Evolutionary conservation across 2,329 filamentous ascomycete genomes (phyloP).

Genomic region (Calonectria multiphialidica): DNA sequence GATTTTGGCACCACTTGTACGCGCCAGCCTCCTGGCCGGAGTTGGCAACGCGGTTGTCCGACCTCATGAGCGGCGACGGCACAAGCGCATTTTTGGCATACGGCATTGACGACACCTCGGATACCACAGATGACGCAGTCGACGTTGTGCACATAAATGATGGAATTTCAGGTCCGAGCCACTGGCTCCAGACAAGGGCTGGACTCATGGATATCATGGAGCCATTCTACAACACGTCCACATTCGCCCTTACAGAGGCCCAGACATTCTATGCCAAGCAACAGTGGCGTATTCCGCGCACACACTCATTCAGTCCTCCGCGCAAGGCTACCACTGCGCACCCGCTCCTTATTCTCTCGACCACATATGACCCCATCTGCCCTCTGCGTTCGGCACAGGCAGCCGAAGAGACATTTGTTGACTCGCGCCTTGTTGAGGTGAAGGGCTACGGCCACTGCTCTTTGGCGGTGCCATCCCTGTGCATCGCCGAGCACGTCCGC

Average conservation of each 20-base stretch:
- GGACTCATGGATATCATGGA: conserved; percentile 50
- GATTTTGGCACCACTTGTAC: conserved; percentile 54
- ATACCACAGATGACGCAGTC: conserved; percentile 38
- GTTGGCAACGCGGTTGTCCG: conserved; percentile 50
- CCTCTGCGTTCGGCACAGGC: conserved; percentile 53
- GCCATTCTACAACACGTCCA: conserved; percentile 47
- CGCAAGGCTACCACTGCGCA: conserved; percentile 48
- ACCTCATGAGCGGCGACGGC: conserved; percentile 53
- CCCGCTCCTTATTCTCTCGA: conserved; percentile 49
- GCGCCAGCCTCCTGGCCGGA: conserved; percentile 52
- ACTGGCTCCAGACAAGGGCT: conserved; percentile 49
- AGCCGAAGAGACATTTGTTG: conserved; percentile 51
- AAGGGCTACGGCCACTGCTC: conserved; percentile 59
- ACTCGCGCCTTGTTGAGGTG: conserved; percentile 54
- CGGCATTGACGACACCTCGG: conserved; percentile 32
- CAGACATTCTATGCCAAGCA: conserved; percentile 38
- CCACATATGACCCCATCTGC: conserved; percentile 63
- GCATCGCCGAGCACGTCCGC: conserved; percentile 51
- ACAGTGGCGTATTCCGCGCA: conserved; percentile 46
- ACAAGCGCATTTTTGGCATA: conserved; percentile 53
- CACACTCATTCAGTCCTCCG: conserved; percentile 43
- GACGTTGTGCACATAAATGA: conserved; percentile 46
- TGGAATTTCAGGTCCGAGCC: conserved; percentile 30
- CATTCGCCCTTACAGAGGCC: conserved; percentile 43
- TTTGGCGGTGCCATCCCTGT: conserved; percentile 51